Evolutionary conservation across 305 asterid genomes (phyloP).

Genomic region (Rubia tinctorum): DNA sequence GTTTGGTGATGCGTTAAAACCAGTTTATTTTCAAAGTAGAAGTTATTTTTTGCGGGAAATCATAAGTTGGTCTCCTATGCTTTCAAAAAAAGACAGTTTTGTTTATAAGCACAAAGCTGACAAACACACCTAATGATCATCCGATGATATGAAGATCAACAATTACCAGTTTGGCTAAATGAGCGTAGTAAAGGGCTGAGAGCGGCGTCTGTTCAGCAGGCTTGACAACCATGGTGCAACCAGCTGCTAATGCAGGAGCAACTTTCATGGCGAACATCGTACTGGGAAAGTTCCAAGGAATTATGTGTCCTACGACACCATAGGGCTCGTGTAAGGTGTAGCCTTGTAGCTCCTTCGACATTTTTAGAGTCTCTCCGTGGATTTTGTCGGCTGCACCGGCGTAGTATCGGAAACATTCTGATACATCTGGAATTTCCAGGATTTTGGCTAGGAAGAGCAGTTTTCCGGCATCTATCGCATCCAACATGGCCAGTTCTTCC

Average conservation of each 20-base stretch:
- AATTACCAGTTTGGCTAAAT: constrained; percentile 35
- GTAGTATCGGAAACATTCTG: constrained; percentile 28
- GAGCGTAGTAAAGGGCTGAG: constrained; percentile 42
- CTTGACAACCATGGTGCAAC: constrained; percentile 46
- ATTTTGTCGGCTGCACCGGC: constrained; percentile 51
- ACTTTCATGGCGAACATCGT: constrained; percentile 38
- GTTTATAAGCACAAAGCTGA: too few relatives aligned
- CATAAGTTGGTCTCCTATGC: too few relatives aligned
- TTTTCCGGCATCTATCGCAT: constrained; percentile 39
- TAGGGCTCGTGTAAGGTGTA: constrained; percentile 41
- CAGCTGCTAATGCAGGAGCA: constrained; percentile 41
- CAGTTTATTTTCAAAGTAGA: too few relatives aligned
- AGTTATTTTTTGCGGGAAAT: too few relatives aligned
- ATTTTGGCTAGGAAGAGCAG: constrained; percentile 22
- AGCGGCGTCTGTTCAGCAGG: constrained; percentile 48
- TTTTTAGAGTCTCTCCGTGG: constrained; percentile 41
- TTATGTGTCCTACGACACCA: constrained; percentile 48
- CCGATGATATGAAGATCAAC: neutral
- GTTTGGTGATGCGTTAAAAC: too few relatives aligned
- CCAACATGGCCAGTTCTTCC: constrained; percentile 39
- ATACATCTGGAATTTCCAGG: constrained; percentile 31
- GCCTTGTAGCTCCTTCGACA: constrained; percentile 34
- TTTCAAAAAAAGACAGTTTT: too few relatives aligned
- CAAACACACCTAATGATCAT: too few relatives aligned
- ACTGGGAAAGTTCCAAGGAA: constrained; percentile 46